Conservation (phyloP, 257 asterid species). For the Cruciata laevipes region DNA sequence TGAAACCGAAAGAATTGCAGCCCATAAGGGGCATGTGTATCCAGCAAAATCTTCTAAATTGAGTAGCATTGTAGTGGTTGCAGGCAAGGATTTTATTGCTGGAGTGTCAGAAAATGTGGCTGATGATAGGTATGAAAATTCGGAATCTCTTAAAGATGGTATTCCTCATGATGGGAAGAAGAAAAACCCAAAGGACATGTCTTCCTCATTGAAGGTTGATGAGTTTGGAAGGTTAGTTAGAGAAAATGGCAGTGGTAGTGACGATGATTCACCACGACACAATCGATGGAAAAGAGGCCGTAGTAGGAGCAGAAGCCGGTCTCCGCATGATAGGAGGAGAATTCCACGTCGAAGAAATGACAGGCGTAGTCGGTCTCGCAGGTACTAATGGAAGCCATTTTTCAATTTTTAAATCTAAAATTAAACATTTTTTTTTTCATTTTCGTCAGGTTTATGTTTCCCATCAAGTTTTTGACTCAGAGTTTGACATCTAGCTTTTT, state of each 20-base stretch:
- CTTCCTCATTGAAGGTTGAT: conserved; percentile 46
- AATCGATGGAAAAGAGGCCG: conserved; percentile 50
- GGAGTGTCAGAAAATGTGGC: conserved; percentile 24
- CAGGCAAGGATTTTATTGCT: conserved; percentile 21
- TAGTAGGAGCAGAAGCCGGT: conserved; percentile 73
- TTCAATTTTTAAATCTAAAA: no score
- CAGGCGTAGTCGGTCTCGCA: conserved; percentile 68
- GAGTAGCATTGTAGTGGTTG: conserved; percentile 23
- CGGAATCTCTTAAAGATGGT: conserved; percentile 26
- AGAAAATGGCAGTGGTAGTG: conserved; percentile 76
- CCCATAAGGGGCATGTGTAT: conserved; percentile 20
- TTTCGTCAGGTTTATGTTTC: conserved; percentile 7
- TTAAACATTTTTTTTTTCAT: no score
- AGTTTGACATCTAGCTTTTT: conserved; percentile 10
- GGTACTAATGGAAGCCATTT: conserved; percentile 30
- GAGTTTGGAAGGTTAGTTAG: conserved; percentile 88
- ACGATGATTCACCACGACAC: conserved; percentile 50
- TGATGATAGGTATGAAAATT: conserved; percentile 22
- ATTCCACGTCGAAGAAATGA: conserved; percentile 65
- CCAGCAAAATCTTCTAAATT: conserved; percentile 23
- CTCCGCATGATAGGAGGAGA: conserved; percentile 70
- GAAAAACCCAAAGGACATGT: conserved; percentile 27
- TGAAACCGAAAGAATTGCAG: conserved; percentile 10
- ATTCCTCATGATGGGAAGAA: conserved; percentile 20
- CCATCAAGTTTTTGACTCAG: conserved; percentile 1